phyloP scores from a whole-genome alignment of 495 filamentous ascomycete species.

The Tetracladium setigerum region DNA sequence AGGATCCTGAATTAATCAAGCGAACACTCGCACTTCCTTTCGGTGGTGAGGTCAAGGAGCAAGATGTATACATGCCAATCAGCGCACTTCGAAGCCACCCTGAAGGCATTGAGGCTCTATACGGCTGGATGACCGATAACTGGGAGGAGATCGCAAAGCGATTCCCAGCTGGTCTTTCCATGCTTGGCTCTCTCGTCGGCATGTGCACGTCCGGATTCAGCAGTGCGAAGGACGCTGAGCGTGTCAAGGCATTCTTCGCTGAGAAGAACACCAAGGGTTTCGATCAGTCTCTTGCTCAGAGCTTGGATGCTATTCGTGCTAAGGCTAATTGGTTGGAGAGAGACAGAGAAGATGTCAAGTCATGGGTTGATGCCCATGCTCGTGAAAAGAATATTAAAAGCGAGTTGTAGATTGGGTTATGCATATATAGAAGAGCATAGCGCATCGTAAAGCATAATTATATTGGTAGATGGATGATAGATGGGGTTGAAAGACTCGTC shows the following conservation, averaged over 20 bases:
- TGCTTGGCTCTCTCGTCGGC: slow-evolving; percentile 79
- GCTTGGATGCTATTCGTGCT: slow-evolving; percentile 50
- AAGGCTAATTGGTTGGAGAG: slow-evolving; percentile 53
- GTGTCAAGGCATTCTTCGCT: slow-evolving; percentile 74
- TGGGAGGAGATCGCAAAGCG: slow-evolving; percentile 76
- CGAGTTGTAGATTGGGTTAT: slow-evolving; percentile 9
- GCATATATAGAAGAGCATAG: too few species aligned
- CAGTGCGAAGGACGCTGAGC: slow-evolving; percentile 61
- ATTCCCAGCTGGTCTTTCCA: slow-evolving; percentile 70
- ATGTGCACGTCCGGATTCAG: slow-evolving; percentile 81
- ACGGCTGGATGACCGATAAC: slow-evolving; percentile 75
- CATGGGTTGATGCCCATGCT: slow-evolving; percentile 43
- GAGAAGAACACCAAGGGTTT: slow-evolving; percentile 72
- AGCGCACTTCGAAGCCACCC: slow-evolving; percentile 69
- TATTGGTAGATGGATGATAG: too few species aligned
- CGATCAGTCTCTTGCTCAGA: slow-evolving; percentile 53
- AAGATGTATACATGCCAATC: slow-evolving; percentile 89
- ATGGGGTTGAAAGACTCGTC: too few species aligned
- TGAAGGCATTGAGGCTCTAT: slow-evolving; percentile 74
- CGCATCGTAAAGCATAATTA: too few species aligned
- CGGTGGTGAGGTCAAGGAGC: slow-evolving; percentile 81
- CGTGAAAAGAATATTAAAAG: slow-evolving; percentile 14
- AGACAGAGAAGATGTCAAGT: slow-evolving; percentile 46
- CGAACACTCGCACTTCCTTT: slow-evolving; percentile 69
- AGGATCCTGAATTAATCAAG: slow-evolving; percentile 70